These are phyloP conservation scores for Tremella mesenterica DNA, from an alignment of 768 basidiomycete species.

Conservation along the genomic window DNA sequence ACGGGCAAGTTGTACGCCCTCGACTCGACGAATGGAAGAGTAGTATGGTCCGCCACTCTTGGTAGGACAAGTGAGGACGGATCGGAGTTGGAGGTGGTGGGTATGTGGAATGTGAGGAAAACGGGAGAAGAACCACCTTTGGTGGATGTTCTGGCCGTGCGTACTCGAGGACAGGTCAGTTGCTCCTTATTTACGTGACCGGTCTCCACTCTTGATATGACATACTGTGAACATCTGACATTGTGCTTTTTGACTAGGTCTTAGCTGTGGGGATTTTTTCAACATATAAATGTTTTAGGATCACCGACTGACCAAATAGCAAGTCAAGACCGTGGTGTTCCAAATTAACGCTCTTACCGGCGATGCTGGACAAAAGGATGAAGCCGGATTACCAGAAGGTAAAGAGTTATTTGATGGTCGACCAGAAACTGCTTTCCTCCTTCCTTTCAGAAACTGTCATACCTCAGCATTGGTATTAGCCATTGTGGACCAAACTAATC, in stretches of 20 bases:
- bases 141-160: conserved; percentile 25
- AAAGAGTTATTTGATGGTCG: conserved; percentile 31
- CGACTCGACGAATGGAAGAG: conserved; percentile 65
- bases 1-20: conserved; percentile 72
- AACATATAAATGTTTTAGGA: too few species aligned
- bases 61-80: conserved; percentile 59
- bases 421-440: conserved; percentile 25
- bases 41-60: conserved; percentile 71
- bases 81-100: conserved; percentile 28
- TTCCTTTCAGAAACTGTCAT: conserved; percentile 37
- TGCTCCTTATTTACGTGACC: too few species aligned
- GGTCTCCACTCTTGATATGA: neutral
- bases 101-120: conserved; percentile 35
- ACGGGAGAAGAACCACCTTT: conserved; percentile 27
- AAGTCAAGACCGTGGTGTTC: conserved; percentile 31
- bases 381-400: conserved; percentile 19
- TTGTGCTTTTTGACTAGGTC: neutral
- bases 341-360: conserved; percentile 42
- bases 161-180: conserved; percentile 23
- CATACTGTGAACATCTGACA: conserved; percentile 2
- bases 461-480: conserved; percentile 32
- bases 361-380: conserved; percentile 8
- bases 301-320: too few species aligned
- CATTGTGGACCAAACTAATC: conserved; percentile 20
- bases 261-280: too few species aligned